phyloP scores from a whole-genome alignment of 2,329 filamentous ascomycete genomes.

The Neofusicoccum laricinum region DNA sequence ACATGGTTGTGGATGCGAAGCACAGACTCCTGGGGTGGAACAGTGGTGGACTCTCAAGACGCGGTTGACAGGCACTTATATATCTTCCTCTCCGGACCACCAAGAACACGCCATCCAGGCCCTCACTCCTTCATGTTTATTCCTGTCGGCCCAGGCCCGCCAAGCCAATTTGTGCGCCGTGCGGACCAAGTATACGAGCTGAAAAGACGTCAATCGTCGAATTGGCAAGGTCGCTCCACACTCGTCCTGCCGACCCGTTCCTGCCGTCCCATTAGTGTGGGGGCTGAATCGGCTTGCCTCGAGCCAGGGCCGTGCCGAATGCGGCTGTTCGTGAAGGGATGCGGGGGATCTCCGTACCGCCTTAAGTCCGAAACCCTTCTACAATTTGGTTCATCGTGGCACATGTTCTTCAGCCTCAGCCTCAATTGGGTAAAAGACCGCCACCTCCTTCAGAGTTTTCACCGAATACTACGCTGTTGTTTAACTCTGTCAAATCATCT shows the following conservation, averaged over 20 bases:
- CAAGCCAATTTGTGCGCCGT: not conserved
- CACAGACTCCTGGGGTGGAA: not conserved
- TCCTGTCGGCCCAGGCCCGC: not conserved
- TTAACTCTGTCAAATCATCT: too few relatives aligned
- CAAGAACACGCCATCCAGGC: too few relatives aligned
- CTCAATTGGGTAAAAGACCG: too few relatives aligned
- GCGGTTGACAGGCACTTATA: not conserved
- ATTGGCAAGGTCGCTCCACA: not conserved
- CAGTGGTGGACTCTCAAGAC: not conserved
- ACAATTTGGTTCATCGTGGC: too few relatives aligned
- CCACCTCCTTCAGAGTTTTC: too few relatives aligned
- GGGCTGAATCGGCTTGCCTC: not conserved
- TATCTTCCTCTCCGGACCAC: not conserved
- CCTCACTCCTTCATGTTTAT: not conserved
- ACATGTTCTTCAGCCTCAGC: too few relatives aligned
- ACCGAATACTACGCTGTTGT: too few relatives aligned
- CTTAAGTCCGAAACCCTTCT: too few relatives aligned
- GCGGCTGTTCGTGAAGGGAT: not conserved
- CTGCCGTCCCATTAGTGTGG: conserved; percentile 4
- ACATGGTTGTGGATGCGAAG: not conserved
- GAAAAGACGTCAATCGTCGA: not conserved
- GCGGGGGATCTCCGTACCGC: not conserved
- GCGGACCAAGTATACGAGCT: not conserved
- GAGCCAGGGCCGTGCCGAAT: not conserved
- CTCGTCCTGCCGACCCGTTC: not conserved